Evolutionary conservation across 495 filamentous ascomycete species (phyloP), one percentile per base, ranked within the genome.

Genomic region (Acidiella bohemica): DNA sequence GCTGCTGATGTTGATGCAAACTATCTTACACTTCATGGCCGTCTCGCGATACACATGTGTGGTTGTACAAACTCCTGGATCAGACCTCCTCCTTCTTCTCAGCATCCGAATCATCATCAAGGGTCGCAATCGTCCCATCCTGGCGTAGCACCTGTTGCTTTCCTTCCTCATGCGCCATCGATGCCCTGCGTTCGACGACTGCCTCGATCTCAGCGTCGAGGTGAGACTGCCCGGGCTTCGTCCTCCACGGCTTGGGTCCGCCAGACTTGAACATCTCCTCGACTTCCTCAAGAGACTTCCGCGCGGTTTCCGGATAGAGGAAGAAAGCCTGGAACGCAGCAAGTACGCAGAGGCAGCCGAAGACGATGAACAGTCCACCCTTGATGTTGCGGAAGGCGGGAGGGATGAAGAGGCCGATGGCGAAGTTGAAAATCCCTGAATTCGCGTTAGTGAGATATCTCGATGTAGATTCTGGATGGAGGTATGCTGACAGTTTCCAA

Each of bases 211-310:
- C 40, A 20, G 25, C 44, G 21, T 61, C 57, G 3, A 61, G 29
- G 13, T 37, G 18, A 13, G 53, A 56, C 27, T 58, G 55, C 17
- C 73, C 75, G 47, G 69, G 67, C 57, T 67, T 72, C 13, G 75
- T 80, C 32, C 67, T 65, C 74, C 75, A 80, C 4, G 73, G 63
- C 42, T 53, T 55, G 5, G 67, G 67, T 0, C 67, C 73, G 3
- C 64, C 69, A 9, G 62, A 58, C 22, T 57, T 58, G 47, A 84
- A 85, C 57, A 84, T 51, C 13, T 65, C 27, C 49, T 72, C 68
- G 13, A 84, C 70, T 57, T 84, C 81, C 56, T 87, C 81, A 10
- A 84, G 68, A 0, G 73, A 73, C 58, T 80, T 76, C 14, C 72
- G 66, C 14, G 67, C 71, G 0, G 80, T 85, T 60, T 87, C 80